Evolutionary conservation across 2,329 filamentous ascomycete genomes (phyloP).

Genomic region (Neonectria punicea): DNA sequence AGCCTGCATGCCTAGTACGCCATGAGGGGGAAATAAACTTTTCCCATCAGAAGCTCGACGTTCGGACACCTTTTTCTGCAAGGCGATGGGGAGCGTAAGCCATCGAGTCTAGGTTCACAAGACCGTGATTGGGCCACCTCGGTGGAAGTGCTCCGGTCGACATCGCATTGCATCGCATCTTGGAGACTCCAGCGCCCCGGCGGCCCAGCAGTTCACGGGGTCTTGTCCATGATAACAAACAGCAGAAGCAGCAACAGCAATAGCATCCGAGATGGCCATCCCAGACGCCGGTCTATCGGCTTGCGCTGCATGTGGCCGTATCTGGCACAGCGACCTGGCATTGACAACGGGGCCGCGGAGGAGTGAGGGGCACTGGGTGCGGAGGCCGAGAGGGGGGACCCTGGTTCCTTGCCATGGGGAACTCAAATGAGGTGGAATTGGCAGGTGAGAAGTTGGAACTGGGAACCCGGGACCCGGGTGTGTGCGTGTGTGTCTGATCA

Average conservation of each 20-base stretch:
- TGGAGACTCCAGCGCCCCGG: not conserved
- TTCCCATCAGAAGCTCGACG: conserved; percentile 30
- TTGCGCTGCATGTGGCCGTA: conserved; percentile 15
- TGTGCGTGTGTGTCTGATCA: conserved; percentile 1
- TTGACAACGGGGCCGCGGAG: not conserved
- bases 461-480: not conserved
- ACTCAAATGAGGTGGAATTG: conserved; percentile 17
- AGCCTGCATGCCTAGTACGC: conserved; percentile 9
- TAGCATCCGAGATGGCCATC: not conserved
- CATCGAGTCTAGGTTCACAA: not conserved
- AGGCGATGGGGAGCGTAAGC: not conserved
- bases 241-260: not conserved
- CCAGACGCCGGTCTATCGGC: not conserved
- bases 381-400: conserved; percentile 15
- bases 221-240: not conserved
- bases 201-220: not conserved
- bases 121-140: not conserved
- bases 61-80: conserved; percentile 20
- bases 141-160: not conserved
- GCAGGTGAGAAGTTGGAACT: conserved; percentile 4
- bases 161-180: conserved; percentile 8
- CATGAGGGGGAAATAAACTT: conserved; percentile 43
- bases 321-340: conserved; percentile 14
- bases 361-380: not conserved
- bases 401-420: conserved; percentile 18